phyloP scores from a whole-genome alignment of 176 grass and related monocot species.

The Carex cristatella region DNA sequence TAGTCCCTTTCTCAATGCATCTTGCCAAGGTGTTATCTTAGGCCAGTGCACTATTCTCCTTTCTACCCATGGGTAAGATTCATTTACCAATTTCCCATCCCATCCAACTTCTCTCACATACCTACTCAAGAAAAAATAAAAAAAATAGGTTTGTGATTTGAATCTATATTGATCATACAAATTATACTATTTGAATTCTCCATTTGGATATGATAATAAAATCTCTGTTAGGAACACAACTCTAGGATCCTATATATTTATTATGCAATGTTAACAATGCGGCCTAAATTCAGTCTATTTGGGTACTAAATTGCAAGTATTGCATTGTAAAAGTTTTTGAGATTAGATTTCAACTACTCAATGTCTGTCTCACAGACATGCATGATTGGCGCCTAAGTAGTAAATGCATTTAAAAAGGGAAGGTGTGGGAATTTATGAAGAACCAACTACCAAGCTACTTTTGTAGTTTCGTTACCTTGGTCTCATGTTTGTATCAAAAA shows the following conservation, averaged over 20 bases:
- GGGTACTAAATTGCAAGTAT: neutral
- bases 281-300: neutral
- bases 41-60: conserved; percentile 77
- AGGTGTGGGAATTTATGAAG: conserved; percentile 8
- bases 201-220: neutral
- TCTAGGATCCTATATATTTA: neutral
- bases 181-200: neutral
- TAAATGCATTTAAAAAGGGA: conserved; percentile 13
- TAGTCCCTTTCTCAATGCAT: conserved; percentile 60
- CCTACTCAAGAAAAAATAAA: conserved; percentile 27
- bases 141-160: neutral
- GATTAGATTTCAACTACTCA: conserved; percentile 3
- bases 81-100: conserved; percentile 74
- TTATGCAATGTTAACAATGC: neutral
- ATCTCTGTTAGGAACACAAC: neutral
- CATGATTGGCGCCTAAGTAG: neutral
- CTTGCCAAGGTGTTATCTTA: conserved; percentile 76
- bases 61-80: conserved; percentile 86
- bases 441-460: neutral
- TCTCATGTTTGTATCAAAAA: neutral
- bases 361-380: conserved; percentile 7
- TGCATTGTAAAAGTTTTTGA: neutral
- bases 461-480: too few species aligned
- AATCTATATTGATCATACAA: neutral
- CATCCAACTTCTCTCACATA: conserved; percentile 58